Percentiles rank a stretch among this genome's conserved stretches.
Conservation (phyloP, 2,329 filamentous ascomycete genomes). For the Venturia pyrina region DNA sequence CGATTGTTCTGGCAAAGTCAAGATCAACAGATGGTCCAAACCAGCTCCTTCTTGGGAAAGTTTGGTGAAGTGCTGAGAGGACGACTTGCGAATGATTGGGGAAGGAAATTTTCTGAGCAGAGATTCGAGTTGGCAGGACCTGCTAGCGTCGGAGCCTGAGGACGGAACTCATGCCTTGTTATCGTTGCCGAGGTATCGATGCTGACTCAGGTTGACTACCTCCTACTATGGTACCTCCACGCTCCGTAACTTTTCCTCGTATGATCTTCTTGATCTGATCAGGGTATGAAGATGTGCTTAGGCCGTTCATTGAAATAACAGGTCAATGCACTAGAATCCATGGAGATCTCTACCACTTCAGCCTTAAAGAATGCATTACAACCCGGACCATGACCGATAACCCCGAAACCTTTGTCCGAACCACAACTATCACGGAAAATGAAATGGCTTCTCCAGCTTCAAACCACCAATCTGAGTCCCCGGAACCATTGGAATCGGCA, state of each 20-base stretch:
- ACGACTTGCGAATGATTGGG: neutral
- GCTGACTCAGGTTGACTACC: no score
- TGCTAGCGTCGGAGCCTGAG: neutral
- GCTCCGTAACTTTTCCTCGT: no score
- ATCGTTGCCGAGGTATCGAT: no score
- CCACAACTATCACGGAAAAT: neutral
- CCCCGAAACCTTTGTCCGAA: neutral
- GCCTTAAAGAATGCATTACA: no score
- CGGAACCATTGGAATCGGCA: neutral
- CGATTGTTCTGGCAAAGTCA: conserved; percentile 5
- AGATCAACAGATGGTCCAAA: neutral
- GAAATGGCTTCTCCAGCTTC: neutral
- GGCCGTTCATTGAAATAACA: no score
- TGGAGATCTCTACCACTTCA: no score
- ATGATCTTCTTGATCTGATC: no score
- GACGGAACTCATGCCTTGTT: neutral
- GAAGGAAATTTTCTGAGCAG: neutral
- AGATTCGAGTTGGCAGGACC: neutral
- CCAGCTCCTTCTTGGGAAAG: neutral
- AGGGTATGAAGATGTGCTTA: no score
- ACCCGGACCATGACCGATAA: no score
- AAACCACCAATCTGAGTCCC: neutral
- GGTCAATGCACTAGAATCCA: no score
- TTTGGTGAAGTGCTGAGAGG: conserved; percentile 4
- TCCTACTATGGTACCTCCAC: no score